Conservation (phyloP, 2,329 filamentous ascomycete genomes). For the Colletotrichum simmondsii region DNA sequence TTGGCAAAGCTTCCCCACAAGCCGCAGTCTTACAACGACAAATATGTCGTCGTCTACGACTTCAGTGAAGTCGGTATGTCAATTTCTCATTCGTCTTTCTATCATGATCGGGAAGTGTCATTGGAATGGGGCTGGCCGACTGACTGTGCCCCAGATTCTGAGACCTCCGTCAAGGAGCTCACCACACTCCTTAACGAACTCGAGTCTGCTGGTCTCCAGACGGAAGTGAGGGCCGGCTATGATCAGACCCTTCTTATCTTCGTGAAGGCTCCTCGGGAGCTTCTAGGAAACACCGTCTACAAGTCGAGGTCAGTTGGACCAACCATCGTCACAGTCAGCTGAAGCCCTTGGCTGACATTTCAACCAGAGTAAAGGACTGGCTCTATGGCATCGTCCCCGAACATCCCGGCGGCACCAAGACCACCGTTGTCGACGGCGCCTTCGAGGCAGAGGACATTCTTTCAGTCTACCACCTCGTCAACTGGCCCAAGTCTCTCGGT, state of each 20-base stretch:
- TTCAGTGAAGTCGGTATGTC: slow-evolving; percentile 47
- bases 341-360: not conserved
- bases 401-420: slow-evolving; percentile 66
- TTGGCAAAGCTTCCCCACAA: slow-evolving; percentile 23
- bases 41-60: slow-evolving; percentile 53
- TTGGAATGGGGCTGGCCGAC: not conserved
- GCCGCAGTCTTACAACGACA: slow-evolving; percentile 45
- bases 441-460: slow-evolving; percentile 76
- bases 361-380: slow-evolving; percentile 76
- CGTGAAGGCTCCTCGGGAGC: slow-evolving; percentile 69
- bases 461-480: slow-evolving; percentile 76
- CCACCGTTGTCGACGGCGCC: slow-evolving; percentile 61
- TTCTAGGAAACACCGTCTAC: slow-evolving; percentile 74
- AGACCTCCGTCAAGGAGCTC: slow-evolving; percentile 47
- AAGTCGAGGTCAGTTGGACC: slow-evolving; percentile 65
- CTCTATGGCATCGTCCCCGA: slow-evolving; percentile 74
- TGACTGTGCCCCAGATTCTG: slow-evolving; percentile 41
- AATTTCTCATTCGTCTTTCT: not conserved
- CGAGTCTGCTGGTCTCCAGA: slow-evolving; percentile 71
- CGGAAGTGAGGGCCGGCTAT: slow-evolving; percentile 77
- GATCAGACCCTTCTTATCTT: slow-evolving; percentile 76
- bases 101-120: not conserved
- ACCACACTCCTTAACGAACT: slow-evolving; percentile 66
- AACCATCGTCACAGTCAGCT: not conserved
- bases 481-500: slow-evolving; percentile 66